A percentile compares a stretch with the other conserved stretches of the same genome.
phyloP scores from a whole-genome alignment of 257 asterid genomes.

The Jaltomata sinuosa region DNA sequence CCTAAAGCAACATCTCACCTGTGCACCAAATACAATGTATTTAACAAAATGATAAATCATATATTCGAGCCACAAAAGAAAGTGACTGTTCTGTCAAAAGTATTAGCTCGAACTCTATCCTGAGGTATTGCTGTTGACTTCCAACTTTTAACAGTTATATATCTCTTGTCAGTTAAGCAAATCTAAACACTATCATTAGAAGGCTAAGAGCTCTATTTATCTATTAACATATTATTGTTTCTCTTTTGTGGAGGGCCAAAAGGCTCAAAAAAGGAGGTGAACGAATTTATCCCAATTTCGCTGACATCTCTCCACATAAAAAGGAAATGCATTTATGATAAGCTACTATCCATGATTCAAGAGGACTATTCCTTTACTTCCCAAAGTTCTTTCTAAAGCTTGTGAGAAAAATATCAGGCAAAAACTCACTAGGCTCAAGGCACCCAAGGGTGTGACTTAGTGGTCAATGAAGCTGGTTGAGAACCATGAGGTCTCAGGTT shows the following conservation, averaged over 20 bases:
- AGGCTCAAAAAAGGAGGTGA: neutral
- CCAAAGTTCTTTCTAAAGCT: neutral
- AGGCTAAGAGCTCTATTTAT: neutral
- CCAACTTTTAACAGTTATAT: neutral
- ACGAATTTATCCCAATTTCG: neutral
- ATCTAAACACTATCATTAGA: neutral
- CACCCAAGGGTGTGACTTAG: neutral
- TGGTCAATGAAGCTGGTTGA: neutral
- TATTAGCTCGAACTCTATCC: neutral
- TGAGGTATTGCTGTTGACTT: neutral
- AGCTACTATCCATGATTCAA: neutral
- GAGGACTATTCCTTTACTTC: neutral
- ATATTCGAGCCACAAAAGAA: neutral
- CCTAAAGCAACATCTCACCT: neutral
- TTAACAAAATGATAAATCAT: neutral
- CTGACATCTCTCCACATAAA: neutral
- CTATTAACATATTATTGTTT: neutral
- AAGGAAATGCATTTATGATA: neutral
- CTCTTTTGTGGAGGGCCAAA: neutral
- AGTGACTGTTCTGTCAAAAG: neutral
- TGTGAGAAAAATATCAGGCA: neutral
- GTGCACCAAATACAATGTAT: neutral
- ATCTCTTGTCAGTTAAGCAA: neutral
- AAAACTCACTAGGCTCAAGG: neutral
- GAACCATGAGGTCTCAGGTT: neutral